Conservation (phyloP, 495 filamentous ascomycete genomes). For the Penicillium canescens region DNA sequence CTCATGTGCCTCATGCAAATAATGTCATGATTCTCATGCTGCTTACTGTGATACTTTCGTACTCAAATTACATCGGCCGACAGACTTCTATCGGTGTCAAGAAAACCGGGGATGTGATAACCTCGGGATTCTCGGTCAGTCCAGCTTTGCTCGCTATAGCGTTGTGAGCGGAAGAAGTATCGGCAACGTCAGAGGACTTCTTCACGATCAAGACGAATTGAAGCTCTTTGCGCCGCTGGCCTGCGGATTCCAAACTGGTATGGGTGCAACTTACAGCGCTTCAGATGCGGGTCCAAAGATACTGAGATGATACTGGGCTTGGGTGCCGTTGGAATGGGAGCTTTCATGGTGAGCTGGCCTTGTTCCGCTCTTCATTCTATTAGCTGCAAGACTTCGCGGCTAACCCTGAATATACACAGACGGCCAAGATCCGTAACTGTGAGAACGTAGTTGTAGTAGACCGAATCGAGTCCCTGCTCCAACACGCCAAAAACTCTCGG, state of each 20-base stretch:
- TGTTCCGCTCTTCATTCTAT: not conserved
- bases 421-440: conserved; percentile 7
- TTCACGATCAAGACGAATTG: conserved; percentile 24
- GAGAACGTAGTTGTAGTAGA: conserved; percentile 40
- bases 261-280: conserved; percentile 35
- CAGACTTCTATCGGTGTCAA: conserved; percentile 5
- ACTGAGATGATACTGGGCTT: conserved; percentile 33
- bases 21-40: conserved; percentile 21
- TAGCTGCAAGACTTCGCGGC: too few species aligned
- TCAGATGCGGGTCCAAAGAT: conserved; percentile 15
- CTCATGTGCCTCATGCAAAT: conserved; percentile 35
- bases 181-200: conserved; percentile 25
- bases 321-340: conserved; percentile 39
- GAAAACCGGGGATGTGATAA: not conserved
- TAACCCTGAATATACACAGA: not conserved
- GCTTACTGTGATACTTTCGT: conserved; percentile 33
- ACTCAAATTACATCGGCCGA: conserved; percentile 32
- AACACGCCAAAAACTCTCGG: conserved; percentile 37
- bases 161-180: conserved; percentile 27
- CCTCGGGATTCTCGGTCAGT: conserved; percentile 38
- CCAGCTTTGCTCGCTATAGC: conserved; percentile 13
- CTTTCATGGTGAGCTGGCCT: conserved; percentile 25
- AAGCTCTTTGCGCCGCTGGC: conserved; percentile 41
- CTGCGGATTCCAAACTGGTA: conserved; percentile 46
- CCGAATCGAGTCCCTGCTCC: conserved; percentile 28